Evolutionary conservation across 495 filamentous ascomycete species (phyloP).

Genomic region (Xylaria palmicola): DNA sequence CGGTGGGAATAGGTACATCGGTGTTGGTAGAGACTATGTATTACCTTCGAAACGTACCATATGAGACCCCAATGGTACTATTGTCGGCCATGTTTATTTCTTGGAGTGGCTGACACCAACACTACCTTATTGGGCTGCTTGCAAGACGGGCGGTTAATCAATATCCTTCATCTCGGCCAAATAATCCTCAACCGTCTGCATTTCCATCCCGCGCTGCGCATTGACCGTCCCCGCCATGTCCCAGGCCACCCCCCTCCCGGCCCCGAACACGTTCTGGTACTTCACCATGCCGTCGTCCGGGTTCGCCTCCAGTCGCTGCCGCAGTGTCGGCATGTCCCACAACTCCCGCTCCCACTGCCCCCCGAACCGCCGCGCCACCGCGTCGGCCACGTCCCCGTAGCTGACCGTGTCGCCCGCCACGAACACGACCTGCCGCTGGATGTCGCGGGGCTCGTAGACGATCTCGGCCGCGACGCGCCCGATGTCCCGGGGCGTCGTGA

Average conservation of each 20-base stretch:
- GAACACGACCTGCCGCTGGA: slow-evolving; percentile 43
- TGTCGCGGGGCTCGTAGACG: slow-evolving; percentile 35
- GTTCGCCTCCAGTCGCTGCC: slow-evolving; percentile 40
- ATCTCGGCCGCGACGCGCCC: slow-evolving; percentile 55
- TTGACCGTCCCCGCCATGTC: slow-evolving; percentile 50
- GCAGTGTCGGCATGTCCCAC: slow-evolving; percentile 41
- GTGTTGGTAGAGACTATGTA: no score
- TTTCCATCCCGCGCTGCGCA: slow-evolving; percentile 38
- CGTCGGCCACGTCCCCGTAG: slow-evolving; percentile 50
- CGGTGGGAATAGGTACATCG: no score
- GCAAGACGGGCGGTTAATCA: not conserved
- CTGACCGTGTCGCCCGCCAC: slow-evolving; percentile 59
- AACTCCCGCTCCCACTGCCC: slow-evolving; percentile 45
- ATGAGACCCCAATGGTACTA: no score
- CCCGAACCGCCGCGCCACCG: slow-evolving; percentile 44
- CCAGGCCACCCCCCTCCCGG: slow-evolving; percentile 59
- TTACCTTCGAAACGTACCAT: no score
- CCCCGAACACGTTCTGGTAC: slow-evolving; percentile 61
- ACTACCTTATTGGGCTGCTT: no score
- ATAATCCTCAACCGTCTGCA: slow-evolving; percentile 45
- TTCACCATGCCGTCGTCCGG: slow-evolving; percentile 52
- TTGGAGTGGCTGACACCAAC: no score
- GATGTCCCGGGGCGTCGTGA: slow-evolving; percentile 60
- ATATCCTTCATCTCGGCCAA: slow-evolving; percentile 24
- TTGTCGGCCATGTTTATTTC: no score